Evolutionary conservation across 176 grass and related monocot species (phyloP).

Genomic region (Carex littledalei): DNA sequence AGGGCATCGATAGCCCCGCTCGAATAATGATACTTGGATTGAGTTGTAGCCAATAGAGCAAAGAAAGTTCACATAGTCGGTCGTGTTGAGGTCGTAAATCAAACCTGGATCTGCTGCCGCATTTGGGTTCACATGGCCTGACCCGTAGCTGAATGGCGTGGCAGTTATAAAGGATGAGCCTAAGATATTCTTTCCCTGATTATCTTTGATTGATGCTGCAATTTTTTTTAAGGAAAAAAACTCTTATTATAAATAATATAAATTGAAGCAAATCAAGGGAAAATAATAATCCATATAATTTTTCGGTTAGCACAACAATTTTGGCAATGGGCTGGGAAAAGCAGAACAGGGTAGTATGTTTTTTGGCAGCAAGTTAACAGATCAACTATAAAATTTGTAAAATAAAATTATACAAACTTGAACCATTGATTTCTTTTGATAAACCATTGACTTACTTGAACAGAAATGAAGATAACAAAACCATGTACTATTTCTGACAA

Average conservation of each 20-base stretch:
- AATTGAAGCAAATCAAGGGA: neutral
- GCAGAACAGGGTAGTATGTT: neutral
- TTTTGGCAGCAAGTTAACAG: neutral
- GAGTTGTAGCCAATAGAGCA: slow-evolving; percentile 57
- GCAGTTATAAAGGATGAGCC: slow-evolving; percentile 25
- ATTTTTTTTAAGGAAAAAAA: neutral
- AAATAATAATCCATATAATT: neutral
- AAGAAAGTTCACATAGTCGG: slow-evolving; percentile 67
- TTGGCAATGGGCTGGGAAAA: neutral
- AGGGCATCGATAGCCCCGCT: slow-evolving; percentile 42
- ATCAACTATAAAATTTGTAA: neutral
- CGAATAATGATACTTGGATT: slow-evolving; percentile 23
- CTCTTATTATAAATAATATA: neutral
- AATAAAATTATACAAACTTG: neutral
- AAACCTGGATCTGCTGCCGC: slow-evolving; percentile 59
- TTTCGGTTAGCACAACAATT: neutral
- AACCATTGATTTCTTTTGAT: neutral
- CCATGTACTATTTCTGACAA: neutral
- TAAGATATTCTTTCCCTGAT: slow-evolving; percentile 10
- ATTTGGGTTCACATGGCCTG: slow-evolving; percentile 47
- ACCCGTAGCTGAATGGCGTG: slow-evolving; percentile 58
- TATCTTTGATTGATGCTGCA: slow-evolving; percentile 45
- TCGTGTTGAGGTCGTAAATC: slow-evolving; percentile 44
- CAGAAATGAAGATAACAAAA: neutral
- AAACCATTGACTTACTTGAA: neutral